Base-by-base conservation (phyloP, 1,139 yeast species). In the Yamadazyma dushanensis region DNA sequence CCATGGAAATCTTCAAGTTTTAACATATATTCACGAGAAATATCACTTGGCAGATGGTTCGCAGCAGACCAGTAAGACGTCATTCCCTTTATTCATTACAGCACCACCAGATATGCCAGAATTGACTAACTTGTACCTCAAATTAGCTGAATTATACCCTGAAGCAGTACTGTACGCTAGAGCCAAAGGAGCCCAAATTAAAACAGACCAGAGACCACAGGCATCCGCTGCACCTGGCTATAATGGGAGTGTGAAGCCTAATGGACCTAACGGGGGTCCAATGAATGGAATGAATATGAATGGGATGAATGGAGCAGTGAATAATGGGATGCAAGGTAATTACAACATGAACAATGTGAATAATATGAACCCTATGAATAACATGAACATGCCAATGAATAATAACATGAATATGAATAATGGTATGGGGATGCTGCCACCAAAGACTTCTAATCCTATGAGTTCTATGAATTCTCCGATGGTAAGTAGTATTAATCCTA, bases 91-190 rank as follows among this genome's bases (percentile, higher is more conserved):
- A 24, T 70, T 76, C 32, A 63, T 76, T 43, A 61, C 75, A 3
- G 71, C 83, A 5, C 82, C 82, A 3, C 70, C 68, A 5, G 80
- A 76, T 35, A 66, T 76, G 65, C 78, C 80, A 0, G 82, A 76
- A 47, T 59, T 77, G 35, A 59, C 57, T 37, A 72, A 63, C 31
- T 61, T 73, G 34, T 77, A 77, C 50, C 57, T 61, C 24, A 59
- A 69, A 36, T 56, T 77, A 34, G 77, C 75, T 44, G 77, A 72
- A 36, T 51, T 77, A 29, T 77, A 76, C 43, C 80, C 80, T 0
- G 82, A 76, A 42, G 79, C 78, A 0, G 57, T 75, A 25, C 77
- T 71, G 34, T 68, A 64, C 42, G 61, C 72, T 43, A 77, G 70
- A 47, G 53, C 65, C 55, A 73, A 69, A 40, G 59, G 73, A 46